Percentiles rank a stretch among this genome's conserved stretches.
These are phyloP conservation scores for Ilyonectria mors-panacis DNA, from an alignment of 2,329 filamentous ascomycete genomes.

Conservation along the genomic window DNA sequence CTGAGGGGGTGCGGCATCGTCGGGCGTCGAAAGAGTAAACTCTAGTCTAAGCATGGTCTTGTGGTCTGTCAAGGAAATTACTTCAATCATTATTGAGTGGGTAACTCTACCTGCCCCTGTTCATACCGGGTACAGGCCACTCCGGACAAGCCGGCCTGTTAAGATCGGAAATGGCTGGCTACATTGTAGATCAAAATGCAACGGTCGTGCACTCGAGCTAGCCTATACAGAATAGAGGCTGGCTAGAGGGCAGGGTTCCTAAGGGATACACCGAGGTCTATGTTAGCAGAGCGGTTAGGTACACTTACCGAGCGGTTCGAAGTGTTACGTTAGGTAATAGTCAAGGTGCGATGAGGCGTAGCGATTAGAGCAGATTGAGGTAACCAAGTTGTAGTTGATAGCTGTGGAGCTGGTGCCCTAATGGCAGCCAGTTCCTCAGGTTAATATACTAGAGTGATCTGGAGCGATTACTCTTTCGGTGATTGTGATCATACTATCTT, in stretches of 20 bases:
- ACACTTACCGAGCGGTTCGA: background rate
- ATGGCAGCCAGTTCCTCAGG: background rate
- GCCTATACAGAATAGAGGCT: conserved; percentile 1
- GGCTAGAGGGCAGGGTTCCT: background rate
- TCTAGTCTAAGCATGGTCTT: background rate
- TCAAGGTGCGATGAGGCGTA: background rate
- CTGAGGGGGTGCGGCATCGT: background rate
- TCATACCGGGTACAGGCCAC: background rate
- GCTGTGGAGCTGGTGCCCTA: background rate
- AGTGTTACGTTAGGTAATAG: background rate
- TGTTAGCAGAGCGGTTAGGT: background rate
- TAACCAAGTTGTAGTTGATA: conserved; percentile 1
- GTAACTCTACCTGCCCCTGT: background rate
- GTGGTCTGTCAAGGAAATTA: background rate
- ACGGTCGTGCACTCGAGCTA: conserved; percentile 1
- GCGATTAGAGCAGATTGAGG: background rate
- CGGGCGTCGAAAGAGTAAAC: conserved; percentile 3
- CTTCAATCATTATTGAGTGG: background rate
- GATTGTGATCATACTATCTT: background rate
- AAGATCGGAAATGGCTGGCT: conserved; percentile 1
- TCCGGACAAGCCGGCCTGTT: background rate
- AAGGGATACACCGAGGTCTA: background rate
- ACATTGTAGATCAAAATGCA: background rate
- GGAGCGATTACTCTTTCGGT: background rate
- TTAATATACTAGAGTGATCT: background rate